These are phyloP conservation scores for Lodderomyces elongisporus DNA, from an alignment of 1,139 yeast species.

Conservation along the genomic window DNA sequence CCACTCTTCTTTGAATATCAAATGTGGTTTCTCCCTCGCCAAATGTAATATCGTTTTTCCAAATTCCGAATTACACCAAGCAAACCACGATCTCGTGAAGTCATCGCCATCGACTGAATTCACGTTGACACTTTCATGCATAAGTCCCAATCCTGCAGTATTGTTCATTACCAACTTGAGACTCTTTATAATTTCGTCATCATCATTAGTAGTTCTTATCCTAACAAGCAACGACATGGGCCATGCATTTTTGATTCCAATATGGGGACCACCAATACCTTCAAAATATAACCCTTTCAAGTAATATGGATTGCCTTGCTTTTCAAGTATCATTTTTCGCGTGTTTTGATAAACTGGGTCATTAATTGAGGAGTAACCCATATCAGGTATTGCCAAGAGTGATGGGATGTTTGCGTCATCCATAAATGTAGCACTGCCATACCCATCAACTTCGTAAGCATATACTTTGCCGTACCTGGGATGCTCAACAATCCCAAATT, in stretches of 20 bases:
- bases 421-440: conserved; percentile 69
- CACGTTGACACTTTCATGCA: conserved; percentile 81
- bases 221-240: conserved; percentile 78
- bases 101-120: conserved; percentile 42
- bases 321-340: conserved; percentile 66
- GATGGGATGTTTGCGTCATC: conserved; percentile 93
- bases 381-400: conserved; percentile 70
- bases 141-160: conserved; percentile 72
- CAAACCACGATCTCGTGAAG: conserved; percentile 81
- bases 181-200: conserved; percentile 53
- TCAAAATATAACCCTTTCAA: conserved; percentile 56
- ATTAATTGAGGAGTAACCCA: conserved; percentile 53
- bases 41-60: conserved; percentile 77
- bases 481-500: conserved; percentile 62
- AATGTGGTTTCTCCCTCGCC: conserved; percentile 68
- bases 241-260: conserved; percentile 81
- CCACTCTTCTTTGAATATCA: conserved; percentile 51
- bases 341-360: conserved; percentile 73
- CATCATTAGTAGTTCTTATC: conserved; percentile 71
- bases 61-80: conserved; percentile 92
- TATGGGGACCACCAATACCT: conserved; percentile 91
- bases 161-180: conserved; percentile 51
- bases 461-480: conserved; percentile 69
- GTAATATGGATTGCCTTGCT: conserved; percentile 73
- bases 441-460: conserved; percentile 90